Evolutionary conservation across 352 stramenopile species (phyloP), one percentile per base, ranked within the genome.

Genomic region (Phytophthora syringae): DNA sequence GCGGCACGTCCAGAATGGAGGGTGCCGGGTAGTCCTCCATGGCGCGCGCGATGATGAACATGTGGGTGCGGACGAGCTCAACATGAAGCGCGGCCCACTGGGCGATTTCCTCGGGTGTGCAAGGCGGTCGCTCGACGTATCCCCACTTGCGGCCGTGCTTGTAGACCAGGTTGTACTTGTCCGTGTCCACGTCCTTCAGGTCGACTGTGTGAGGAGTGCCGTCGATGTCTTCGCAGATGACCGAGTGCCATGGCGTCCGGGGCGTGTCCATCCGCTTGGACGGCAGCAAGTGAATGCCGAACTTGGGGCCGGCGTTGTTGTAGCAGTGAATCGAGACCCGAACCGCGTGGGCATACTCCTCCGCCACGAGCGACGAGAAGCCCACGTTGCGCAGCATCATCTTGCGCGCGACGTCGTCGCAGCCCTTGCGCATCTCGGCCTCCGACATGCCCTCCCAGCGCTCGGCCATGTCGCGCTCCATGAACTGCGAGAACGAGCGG

Each of bases 141-240:
- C 61, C 61, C 61, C 61, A 70, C 28, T 70, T 70, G 39, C 53
- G 61, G 13, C 53, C 61, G 39, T 60, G 24, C 13, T 70, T 70
- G 39, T 70, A 70, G 16, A 59, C 55, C 3, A 70, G 53, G 13
- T 70, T 53, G 61, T 64, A 64, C 53, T 64, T 70, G 53, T 60
- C 47, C 22, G 47, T 70, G 53, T 64, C 30, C 15, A 70, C 61
- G 48, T 70, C 53, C 61, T 70, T 55, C 7, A 70, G 37, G 25
- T 69, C 52, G 11, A 54, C n/a, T 1, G 47, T 20, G 39, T 58
- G 60, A 10, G 30, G 13, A 1, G 52, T 59, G 21, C 60, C 60
- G 22, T 69, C 60, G 18, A 63, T 25, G 24, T 55, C n/a, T n/a
- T 69, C 60, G 20, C 60, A 59, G 18, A 60, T 32, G 42, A 62